A percentile compares a stretch with the other conserved stretches of the same genome.
Conservation (phyloP, 768 basidiomycete species). For the Tylopilus balloui region DNA sequence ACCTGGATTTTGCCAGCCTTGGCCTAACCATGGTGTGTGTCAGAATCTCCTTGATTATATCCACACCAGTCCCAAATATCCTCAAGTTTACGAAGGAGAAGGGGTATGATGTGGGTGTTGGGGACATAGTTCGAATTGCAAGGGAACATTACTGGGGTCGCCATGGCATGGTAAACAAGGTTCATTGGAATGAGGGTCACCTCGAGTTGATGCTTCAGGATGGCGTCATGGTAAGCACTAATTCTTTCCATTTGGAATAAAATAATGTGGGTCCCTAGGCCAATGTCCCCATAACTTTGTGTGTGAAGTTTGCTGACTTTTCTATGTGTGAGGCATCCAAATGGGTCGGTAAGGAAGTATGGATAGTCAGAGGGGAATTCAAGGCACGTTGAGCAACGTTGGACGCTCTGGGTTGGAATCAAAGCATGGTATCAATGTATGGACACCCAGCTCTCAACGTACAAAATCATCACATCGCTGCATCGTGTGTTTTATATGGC, state of each 20-base stretch:
- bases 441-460: background rate
- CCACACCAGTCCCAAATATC: background rate
- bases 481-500: background rate
- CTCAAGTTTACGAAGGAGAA: background rate
- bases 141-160: background rate
- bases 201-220: background rate
- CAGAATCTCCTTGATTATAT: background rate
- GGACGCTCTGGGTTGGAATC: background rate
- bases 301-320: background rate
- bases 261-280: background rate
- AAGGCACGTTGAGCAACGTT: background rate
- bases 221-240: background rate
- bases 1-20: background rate
- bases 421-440: background rate
- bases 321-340: background rate
- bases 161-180: background rate
- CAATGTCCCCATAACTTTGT: background rate
- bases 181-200: background rate
- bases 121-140: background rate
- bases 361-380: background rate
- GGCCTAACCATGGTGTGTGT: background rate
- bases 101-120: background rate
- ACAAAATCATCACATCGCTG: background rate
- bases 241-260: background rate
- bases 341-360: background rate